These are phyloP conservation scores for Phaeosphaeriaceae sp. DNA, from an alignment of 2,329 filamentous ascomycete genomes.

Conservation along the genomic window DNA sequence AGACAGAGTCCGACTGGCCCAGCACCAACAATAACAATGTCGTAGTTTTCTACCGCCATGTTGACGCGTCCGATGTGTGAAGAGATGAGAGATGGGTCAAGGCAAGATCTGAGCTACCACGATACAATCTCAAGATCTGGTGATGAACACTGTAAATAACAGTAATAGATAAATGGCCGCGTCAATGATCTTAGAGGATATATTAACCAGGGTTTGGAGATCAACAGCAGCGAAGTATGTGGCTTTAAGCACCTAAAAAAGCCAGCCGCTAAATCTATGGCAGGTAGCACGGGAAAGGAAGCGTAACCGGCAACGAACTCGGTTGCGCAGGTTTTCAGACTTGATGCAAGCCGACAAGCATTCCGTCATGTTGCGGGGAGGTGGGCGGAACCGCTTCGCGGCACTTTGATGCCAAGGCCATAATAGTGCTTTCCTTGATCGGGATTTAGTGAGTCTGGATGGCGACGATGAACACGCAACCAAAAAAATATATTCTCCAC, in stretches of 20 bases:
- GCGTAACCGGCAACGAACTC: slow-evolving; percentile 31
- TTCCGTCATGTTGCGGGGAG: slow-evolving; percentile 38
- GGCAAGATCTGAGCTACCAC: slow-evolving; percentile 4
- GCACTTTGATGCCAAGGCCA: slow-evolving; percentile 27
- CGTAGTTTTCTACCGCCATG: slow-evolving; percentile 58
- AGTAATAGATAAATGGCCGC: slow-evolving; percentile 11
- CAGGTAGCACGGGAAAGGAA: slow-evolving; percentile 31
- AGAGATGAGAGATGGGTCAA: not conserved
- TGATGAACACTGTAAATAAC: not conserved
- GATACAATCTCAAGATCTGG: slow-evolving; percentile 2
- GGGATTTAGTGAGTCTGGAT: not conserved
- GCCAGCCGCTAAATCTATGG: slow-evolving; percentile 25
- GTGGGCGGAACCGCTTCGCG: slow-evolving; percentile 31
- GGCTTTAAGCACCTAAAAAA: slow-evolving; percentile 19
- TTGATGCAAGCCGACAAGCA: slow-evolving; percentile 17
- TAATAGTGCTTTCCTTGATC: slow-evolving; percentile 1
- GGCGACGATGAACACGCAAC: not conserved
- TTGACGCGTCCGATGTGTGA: not conserved
- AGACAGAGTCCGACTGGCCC: slow-evolving; percentile 88
- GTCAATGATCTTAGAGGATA: slow-evolving; percentile 10
- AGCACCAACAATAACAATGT: slow-evolving; percentile 83
- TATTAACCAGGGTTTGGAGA: slow-evolving; percentile 20
- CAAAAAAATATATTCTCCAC: not conserved
- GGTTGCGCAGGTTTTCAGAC: slow-evolving; percentile 22
- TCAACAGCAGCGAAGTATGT: slow-evolving; percentile 6